Conservation (phyloP, 2,329 filamentous ascomycete species). For the Alternaria dauci region DNA sequence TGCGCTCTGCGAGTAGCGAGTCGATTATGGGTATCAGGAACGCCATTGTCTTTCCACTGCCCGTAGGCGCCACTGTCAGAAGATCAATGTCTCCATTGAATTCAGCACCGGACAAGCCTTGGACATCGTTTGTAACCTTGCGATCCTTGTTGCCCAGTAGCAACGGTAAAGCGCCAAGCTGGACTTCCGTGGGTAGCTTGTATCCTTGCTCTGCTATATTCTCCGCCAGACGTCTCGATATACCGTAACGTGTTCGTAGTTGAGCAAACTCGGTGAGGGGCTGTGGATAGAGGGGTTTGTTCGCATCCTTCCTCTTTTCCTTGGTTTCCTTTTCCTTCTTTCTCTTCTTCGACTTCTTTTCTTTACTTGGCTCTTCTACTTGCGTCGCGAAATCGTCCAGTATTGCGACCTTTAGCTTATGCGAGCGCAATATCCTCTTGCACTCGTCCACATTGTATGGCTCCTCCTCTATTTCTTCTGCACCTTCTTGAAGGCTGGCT, state of each 20-base stretch:
- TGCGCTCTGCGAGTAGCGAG: constrained; percentile 61
- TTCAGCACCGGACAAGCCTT: constrained; percentile 27
- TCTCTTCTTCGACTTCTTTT: constrained; percentile 64
- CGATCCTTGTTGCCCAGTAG: constrained; percentile 64
- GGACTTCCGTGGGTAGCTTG: constrained; percentile 88
- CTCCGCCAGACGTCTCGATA: constrained; percentile 75
- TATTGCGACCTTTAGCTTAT: constrained; percentile 85
- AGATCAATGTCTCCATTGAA: constrained; percentile 69
- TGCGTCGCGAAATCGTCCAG: constrained; percentile 60
- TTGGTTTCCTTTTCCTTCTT: constrained; percentile 49
- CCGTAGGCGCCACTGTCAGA: constrained; percentile 88
- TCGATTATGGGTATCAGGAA: constrained; percentile 90
- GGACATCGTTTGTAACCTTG: constrained; percentile 51
- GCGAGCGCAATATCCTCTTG: constrained; percentile 75
- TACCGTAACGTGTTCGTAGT: constrained; percentile 73
- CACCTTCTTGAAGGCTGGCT: constrained; percentile 6
- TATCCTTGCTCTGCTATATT: constrained; percentile 90
- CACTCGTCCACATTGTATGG: constrained; percentile 73
- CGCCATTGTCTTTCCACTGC: constrained; percentile 94
- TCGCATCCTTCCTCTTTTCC: constrained; percentile 59
- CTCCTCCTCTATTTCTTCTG: constrained; percentile 15
- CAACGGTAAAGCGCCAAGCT: constrained; percentile 84
- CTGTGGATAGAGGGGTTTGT: constrained; percentile 75
- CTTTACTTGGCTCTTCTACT: constrained; percentile 60
- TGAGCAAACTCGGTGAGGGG: constrained; percentile 81